Evolutionary conservation across 2,329 filamentous ascomycete species (phyloP).

Genomic region (Ilyonectria robusta): DNA sequence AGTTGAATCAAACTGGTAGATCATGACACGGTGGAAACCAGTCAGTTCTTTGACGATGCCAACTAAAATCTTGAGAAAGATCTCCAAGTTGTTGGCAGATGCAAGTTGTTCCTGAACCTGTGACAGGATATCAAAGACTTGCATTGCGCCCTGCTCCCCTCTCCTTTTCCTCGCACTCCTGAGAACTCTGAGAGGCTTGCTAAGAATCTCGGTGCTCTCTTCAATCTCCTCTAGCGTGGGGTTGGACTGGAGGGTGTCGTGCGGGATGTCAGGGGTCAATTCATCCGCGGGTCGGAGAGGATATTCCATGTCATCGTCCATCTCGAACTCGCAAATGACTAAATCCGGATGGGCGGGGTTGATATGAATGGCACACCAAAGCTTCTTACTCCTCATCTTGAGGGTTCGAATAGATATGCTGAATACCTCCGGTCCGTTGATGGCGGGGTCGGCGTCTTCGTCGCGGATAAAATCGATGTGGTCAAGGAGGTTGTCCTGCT

Average conservation of each 20-base stretch:
- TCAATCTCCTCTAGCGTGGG: constrained; percentile 81
- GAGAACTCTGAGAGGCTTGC: constrained; percentile 83
- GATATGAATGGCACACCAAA: constrained; percentile 91
- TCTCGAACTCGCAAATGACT: constrained; percentile 89
- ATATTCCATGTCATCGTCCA: constrained; percentile 81
- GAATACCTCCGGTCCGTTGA: constrained; percentile 89
- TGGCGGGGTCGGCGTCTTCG: constrained; percentile 80
- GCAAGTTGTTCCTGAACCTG: constrained; percentile 92
- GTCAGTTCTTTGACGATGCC: constrained; percentile 92
- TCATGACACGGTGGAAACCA: constrained; percentile 92
- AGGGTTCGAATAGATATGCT: constrained; percentile 79
- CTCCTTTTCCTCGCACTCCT: constrained; percentile 81
- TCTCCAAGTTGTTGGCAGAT: constrained; percentile 77
- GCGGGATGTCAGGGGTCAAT: constrained; percentile 72
- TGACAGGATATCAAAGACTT: constrained; percentile 92
- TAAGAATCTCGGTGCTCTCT: constrained; percentile 82
- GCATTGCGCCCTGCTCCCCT: constrained; percentile 87
- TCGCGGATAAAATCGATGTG: constrained; percentile 91
- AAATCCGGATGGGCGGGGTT: constrained; percentile 77
- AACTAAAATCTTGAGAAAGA: constrained; percentile 84
- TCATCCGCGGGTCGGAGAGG: constrained; percentile 77
- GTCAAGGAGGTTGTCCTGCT: constrained; percentile 85
- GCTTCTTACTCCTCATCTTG: constrained; percentile 70
- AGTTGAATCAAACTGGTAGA: constrained; percentile 88
- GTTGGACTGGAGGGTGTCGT: constrained; percentile 80